Evolutionary conservation across 1,284 basidiomycete species (phyloP), one percentile per base, ranked within the genome.

Genomic region (Cutaneotrichosporon cavernicola): DNA sequence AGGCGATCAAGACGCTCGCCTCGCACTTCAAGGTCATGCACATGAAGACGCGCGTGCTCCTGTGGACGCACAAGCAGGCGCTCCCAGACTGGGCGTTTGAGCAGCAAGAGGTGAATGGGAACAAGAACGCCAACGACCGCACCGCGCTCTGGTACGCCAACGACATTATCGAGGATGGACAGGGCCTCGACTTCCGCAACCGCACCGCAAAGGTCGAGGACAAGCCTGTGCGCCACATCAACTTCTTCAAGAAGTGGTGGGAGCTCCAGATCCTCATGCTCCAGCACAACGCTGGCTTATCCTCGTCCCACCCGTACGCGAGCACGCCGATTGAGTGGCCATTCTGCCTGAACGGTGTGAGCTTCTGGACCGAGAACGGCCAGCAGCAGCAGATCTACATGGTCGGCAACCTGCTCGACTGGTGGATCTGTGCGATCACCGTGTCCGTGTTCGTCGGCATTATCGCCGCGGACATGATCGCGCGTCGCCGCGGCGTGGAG

Each of bases 71-170:
- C 76, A 73, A 85, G 13, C 86, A 89, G 61, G 85, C 87, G 56
- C 84, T 99, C 13, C 97, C 97, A 0, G 94, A 95, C 2, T 99
- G 97, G 97, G 97, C 88, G 0, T 95, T 89, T 84, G 90, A 90
- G 74, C 97, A 99, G 80, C 94, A 98, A 75, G 97, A 99, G 76
- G 87, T 99, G 70, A 99, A 99, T 74, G 97, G 97, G 0, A 95
- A 97, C 83, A 99, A 98, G 85, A 94, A 91, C 65, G 83, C 89
- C 6, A 81, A 84, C 26, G 97, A 98, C 68, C 89, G 88, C 76
- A 88, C 87, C 13, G 89, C 90, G 2, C 85, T 88, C 26, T 99
- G 97, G 97, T 90, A 86, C 78, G 89, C 91, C 16, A 89, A 97
- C 70, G 87, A 92, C 47, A 89, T 99, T 62, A 79, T 92, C 16